Evolutionary conservation across 2,329 filamentous ascomycete species (phyloP), one percentile per base, ranked within the genome.

Genomic region (Huntiella omanensis): DNA sequence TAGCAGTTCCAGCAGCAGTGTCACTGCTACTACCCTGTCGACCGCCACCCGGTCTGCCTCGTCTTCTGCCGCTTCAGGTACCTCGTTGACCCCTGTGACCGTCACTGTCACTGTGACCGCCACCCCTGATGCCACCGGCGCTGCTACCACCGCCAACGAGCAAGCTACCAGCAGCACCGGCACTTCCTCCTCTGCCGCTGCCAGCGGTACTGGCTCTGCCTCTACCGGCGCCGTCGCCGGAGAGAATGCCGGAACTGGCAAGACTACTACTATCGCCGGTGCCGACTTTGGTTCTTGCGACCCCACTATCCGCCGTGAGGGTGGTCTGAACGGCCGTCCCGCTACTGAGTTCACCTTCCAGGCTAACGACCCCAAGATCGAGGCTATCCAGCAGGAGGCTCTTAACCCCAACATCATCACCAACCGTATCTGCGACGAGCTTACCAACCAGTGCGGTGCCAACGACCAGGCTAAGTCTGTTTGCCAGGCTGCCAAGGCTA

Each of bases 391-490:
- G 60, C 61, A 75, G 54, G 77, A 81, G 57, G 76, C 77, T 6
- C 65, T 81, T 40, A 81, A 82, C 70, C 77, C 77, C 48, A 72
- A 73, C 64, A 82, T 82, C 65, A 82, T 82, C 65, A 79, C 75
- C 58, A 80, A 79, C 67, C 71, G 75, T 51, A 75, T 82, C 58
- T 77, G 73, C 60, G 77, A 82, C 60, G 75, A 80, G 63, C 67
- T 82, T 49, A 68, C 60, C 56, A 81, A 80, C 61, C 73, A 77
- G 34, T 82, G 77, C 61, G 62, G 64, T 35, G 77, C 77, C 45
- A 76, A 75, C 56, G 65, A 63, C 19, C 75, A 71, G 3, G 77
- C 75, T 46, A 65, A 71, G 52, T 57, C 65, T 10, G 65, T 67
- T 4, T 77, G 72, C 59, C 53, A 58, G 43, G 59, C 61, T 17